Evolutionary conservation across 768 basidiomycete species (phyloP), one percentile per base, ranked within the genome.

Genomic region (Mycena chlorophos): DNA sequence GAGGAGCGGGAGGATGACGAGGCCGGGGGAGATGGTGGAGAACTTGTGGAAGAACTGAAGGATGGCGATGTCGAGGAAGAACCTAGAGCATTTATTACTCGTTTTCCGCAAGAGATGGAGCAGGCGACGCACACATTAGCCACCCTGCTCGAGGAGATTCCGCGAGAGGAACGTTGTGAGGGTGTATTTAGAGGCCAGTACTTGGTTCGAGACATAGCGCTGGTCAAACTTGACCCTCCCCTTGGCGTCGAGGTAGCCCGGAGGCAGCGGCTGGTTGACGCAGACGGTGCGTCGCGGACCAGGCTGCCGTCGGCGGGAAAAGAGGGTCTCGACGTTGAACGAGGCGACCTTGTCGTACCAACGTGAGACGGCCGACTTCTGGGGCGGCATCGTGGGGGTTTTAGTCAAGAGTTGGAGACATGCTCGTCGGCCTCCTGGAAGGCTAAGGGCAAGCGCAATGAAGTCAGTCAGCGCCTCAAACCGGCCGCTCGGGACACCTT

Each of bases 21-120:
- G 81, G 23, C 92, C 97, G 3, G 94, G 94, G 0, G 90, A 92
- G 63, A 98, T 93, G 40, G 97, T 98, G 5, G 89, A 86, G 77
- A 99, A 99, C 63, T 90, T 87, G 48, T 79, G 78, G 74, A 96
- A 94, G 83, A 99, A 98, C 73, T 99, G 97, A 26, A 98, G 86
- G 65, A 99, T 86, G 57, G 90, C 93, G n/a, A n/a, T n/a, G n/a
- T n/a, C 84, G 47, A 87, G 77, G 72, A 93, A 94, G 80, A 93
- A 94, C 49, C 89, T 49, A 17, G 31, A 49, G n/a, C 17, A 25
- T 42, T 29, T 61, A 60, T 38, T 17, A 27, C 28, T 30, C 28
- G 38, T 38, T 26, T n/a, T n/a, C 23, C 43, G 25, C 49, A 43
- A 27, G 52, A 47, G 40, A 40, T n/a, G 17, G 27, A 16, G 13